Evolutionary conservation across 345 rosid species (phyloP), one percentile per base, ranked within the genome.

Genomic region (Aurinia saxatilis): DNA sequence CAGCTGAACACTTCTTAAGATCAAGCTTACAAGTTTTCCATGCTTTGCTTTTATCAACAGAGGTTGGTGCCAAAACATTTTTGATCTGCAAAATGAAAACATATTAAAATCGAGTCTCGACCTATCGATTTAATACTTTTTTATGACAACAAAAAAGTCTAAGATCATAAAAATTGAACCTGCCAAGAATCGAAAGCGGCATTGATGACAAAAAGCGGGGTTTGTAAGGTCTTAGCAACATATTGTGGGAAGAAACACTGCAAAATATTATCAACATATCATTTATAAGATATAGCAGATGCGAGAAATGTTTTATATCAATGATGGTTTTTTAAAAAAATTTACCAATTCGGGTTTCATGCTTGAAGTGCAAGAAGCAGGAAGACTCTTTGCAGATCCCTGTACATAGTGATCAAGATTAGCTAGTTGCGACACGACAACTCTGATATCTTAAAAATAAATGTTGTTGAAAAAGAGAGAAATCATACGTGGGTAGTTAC

Each of bases 211-310:
- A 95, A 95, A 23, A 95, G 73, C 1, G 99, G 97, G 0, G 96
- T 90, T 70, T 61, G 72, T 40, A 95, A 68, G 49, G 80, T 73
- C 15, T 57, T 65, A 6, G 63, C 85, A 67, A 84, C 82, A 35
- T 90, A 54, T 76, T 95, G 90, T 0, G 99, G 99, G 88, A 95
- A 95, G 88, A 95, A 90, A 75, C 97, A 95, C 99, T 90, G 84
- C 13, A 7, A 17, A 51, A 48, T 8, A 4, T 14, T 5, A 10
- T 46, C 19, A 57, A 45, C 16, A 63, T 57, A 37, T 18, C 10
- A 17, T 27, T 65, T 11, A 44, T 35, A 36, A 4, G 0, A 34
- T 18, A 6, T 57, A 55, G 21, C n/a, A 1, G 0, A 14, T 10
- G 2, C 13, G 0, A 8, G 65, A 25, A 65, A 13, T 13, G 23